Conservation (phyloP, 1,284 basidiomycete species). For the Leccinum subrobustum region DNA sequence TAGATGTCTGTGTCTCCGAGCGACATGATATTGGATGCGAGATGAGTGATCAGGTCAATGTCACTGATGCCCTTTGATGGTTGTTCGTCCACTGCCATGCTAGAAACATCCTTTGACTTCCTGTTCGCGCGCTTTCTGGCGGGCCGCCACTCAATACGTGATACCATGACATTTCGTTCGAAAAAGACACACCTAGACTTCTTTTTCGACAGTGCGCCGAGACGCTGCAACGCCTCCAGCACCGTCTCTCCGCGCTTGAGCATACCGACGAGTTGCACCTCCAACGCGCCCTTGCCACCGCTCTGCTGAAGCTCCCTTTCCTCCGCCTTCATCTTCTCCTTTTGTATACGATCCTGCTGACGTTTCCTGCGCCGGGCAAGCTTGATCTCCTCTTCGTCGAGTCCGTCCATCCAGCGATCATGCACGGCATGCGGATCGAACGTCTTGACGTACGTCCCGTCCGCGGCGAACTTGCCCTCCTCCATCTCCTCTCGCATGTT, state of each 20-base stretch:
- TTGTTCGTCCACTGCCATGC: constrained; percentile 50
- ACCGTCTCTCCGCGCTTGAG: constrained; percentile 91
- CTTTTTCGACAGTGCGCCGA: constrained; percentile 76
- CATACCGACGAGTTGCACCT: constrained; percentile 67
- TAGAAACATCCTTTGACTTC: constrained; percentile 35
- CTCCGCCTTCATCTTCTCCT: constrained; percentile 70
- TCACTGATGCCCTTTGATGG: constrained; percentile 44
- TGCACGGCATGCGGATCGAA: constrained; percentile 91
- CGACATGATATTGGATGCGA: constrained; percentile 80
- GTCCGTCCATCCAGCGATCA: constrained; percentile 92
- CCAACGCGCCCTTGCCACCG: constrained; percentile 67
- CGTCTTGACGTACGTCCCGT: constrained; percentile 85
- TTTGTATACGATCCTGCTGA: constrained; percentile 67
- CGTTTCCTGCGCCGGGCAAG: constrained; percentile 72
- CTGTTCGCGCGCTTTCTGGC: constrained; percentile 34
- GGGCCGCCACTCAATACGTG: constrained; percentile 6
- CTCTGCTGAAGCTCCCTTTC: constrained; percentile 63
- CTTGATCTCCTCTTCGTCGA: constrained; percentile 87
- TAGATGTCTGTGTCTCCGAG: constrained; percentile 83
- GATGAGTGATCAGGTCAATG: constrained; percentile 77
- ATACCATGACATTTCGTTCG: background rate
- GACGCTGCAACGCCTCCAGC: constrained; percentile 83
- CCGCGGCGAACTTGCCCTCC: constrained; percentile 94
- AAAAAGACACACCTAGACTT: constrained; percentile 41
- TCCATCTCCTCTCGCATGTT: constrained; percentile 99